Percentiles rank a stretch among this genome's conserved stretches.
Conservation (phyloP, 495 filamentous ascomycete genomes). For the Terfezia boudieri region DNA sequence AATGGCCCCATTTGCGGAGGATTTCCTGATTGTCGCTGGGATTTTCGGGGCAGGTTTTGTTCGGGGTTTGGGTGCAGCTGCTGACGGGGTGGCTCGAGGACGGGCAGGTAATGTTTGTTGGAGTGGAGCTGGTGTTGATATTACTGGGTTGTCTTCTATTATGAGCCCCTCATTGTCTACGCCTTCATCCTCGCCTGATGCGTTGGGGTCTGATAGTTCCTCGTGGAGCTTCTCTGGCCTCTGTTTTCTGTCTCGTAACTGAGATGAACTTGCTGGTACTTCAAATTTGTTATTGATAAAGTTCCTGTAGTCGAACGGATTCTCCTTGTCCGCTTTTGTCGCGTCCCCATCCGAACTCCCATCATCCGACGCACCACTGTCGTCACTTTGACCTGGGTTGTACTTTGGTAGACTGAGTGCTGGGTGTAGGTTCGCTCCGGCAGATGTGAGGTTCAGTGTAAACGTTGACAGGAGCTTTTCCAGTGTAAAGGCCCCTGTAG, state of each 20-base stretch:
- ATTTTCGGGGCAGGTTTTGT: not conserved
- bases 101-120: not conserved
- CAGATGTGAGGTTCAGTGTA: slow-evolving; percentile 16
- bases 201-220: slow-evolving; percentile 14
- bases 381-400: not conserved
- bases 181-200: slow-evolving; percentile 11
- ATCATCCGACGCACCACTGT: not conserved
- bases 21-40: not conserved
- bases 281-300: slow-evolving; percentile 17
- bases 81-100: too few species aligned
- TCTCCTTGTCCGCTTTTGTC: slow-evolving; percentile 9
- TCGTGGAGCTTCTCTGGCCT: slow-evolving; percentile 2
- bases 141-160: not conserved
- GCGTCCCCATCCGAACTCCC: slow-evolving; percentile 14
- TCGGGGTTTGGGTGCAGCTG: not conserved
- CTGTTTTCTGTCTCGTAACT: slow-evolving; percentile 5
- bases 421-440: slow-evolving; percentile 8
- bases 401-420: slow-evolving; percentile 9
- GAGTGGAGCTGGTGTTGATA: not conserved
- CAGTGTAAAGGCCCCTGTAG: slow-evolving; percentile 13
- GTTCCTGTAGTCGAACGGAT: slow-evolving; percentile 16
- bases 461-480: slow-evolving; percentile 15
- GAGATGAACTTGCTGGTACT: slow-evolving; percentile 1
- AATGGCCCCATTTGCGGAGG: too few species aligned
- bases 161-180: not conserved